These are phyloP conservation scores for Cytospora mali DNA, from an alignment of 2,329 filamentous ascomycete genomes.

Conservation along the genomic window DNA sequence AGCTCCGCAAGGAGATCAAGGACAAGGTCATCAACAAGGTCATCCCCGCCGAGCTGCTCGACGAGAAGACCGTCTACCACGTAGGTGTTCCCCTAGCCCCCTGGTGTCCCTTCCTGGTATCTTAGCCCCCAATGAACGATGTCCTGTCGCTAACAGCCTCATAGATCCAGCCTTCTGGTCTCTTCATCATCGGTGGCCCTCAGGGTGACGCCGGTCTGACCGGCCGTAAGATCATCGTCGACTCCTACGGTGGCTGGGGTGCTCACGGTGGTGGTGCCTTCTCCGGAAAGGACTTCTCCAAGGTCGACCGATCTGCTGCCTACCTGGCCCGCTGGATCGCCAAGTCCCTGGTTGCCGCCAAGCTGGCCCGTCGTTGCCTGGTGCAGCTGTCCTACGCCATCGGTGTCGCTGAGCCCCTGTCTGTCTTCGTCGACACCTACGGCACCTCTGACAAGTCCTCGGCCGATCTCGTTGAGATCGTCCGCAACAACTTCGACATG, in stretches of 20 bases:
- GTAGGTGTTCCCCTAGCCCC: slow-evolving; percentile 61
- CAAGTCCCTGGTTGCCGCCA: slow-evolving; percentile 91
- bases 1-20: slow-evolving; percentile 86
- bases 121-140: neutral
- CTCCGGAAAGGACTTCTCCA: slow-evolving; percentile 99
- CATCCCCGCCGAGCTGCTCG: slow-evolving; percentile 89
- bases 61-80: slow-evolving; percentile 94
- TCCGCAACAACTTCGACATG: slow-evolving; percentile 95
- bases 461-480: slow-evolving; percentile 92
- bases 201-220: slow-evolving; percentile 99
- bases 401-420: slow-evolving; percentile 96
- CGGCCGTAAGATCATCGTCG: slow-evolving; percentile 98
- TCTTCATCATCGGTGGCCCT: slow-evolving; percentile 98
- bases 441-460: slow-evolving; percentile 89
- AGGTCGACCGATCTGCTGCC: slow-evolving; percentile 97
- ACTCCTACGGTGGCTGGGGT: slow-evolving; percentile 99
- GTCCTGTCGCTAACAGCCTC: slow-evolving; percentile 21
- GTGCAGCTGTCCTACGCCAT: slow-evolving; percentile 99
- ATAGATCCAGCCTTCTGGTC: slow-evolving; percentile 91
- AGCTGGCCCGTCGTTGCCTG: slow-evolving; percentile 86
- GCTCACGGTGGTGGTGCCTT: slow-evolving; percentile 99
- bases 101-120: slow-evolving; percentile 33
- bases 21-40: slow-evolving; percentile 94
- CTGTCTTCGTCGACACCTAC: slow-evolving; percentile 97
- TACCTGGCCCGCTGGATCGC: slow-evolving; percentile 98